Evolutionary conservation across 768 basidiomycete species (phyloP), one percentile per base, ranked within the genome.

Genomic region (Lentinula boryana): DNA sequence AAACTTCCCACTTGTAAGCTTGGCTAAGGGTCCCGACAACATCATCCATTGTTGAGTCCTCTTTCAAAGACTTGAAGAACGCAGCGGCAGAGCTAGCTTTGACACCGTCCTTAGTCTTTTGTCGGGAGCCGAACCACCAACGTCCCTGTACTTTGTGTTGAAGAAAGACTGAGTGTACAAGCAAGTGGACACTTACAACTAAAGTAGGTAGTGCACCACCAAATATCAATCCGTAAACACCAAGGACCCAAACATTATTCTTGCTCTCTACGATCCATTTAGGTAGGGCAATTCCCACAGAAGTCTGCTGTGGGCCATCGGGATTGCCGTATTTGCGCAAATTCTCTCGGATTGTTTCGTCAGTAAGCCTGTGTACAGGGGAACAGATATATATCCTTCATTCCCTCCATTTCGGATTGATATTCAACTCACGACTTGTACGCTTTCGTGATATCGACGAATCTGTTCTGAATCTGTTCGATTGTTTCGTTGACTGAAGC

Each of bases 101-200:
- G 60, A 97, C 81, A 44, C 94, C 93, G 64, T 99, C 97, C 72
- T 97, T 95, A 15, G 97, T 99, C 72, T 84, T 87, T 64, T 85
- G 80, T 60, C 91, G 82, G 66, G 86, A 91, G 4, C 93, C 92
- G 68, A 98, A 99, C 97, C 97, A 99, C 97, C 97, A 98, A 36
- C 87, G 84, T 13, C 93, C 90, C 87, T 88, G 66, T 9, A 9
- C 13, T 16, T 32, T 31, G 32, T 41, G 6, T 7, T 56, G 46
- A 15, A 38, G 15, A 15, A 18, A 44, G n/a, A 15, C n/a, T 23
- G 23, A 4, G n/a, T n/a, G n/a, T n/a, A 32, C 15, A n/a, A n/a
- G 32, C 13, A 18, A 32, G 56, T 1, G 49, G 5, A 58, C 23
- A 75, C 79, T 51, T 69, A 85, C 91, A 57, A 99, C 96, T 50